Evolutionary conservation across 2,329 filamentous ascomycete species (phyloP).

Genomic region (Aspergillus hortae): DNA sequence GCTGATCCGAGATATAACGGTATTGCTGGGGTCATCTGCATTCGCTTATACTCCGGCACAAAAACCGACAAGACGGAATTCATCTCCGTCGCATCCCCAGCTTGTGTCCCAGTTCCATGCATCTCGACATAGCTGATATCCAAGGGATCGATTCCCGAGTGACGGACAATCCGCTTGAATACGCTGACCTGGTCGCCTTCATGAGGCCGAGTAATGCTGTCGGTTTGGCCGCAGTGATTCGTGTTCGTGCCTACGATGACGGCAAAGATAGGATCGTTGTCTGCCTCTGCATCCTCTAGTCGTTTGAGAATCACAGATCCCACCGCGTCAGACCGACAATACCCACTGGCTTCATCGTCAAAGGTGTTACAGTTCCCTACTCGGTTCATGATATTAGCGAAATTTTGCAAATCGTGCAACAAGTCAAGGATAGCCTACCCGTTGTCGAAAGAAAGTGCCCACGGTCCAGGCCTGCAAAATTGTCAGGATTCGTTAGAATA

Average conservation of each 20-base stretch:
- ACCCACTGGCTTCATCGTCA: conserved; percentile 75
- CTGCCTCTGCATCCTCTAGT: conserved; percentile 70
- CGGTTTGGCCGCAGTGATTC: conserved; percentile 76
- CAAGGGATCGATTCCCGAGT: conserved; percentile 69
- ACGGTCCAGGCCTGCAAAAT: conserved; percentile 70
- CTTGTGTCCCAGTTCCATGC: conserved; percentile 85
- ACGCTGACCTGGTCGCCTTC: conserved; percentile 70
- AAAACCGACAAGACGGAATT: conserved; percentile 66
- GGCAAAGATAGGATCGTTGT: conserved; percentile 68
- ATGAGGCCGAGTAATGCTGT: conserved; percentile 81
- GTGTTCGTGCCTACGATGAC: conserved; percentile 72
- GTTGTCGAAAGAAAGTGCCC: conserved; percentile 67
- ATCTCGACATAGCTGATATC: conserved; percentile 84
- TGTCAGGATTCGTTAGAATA: conserved; percentile 74
- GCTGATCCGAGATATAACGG: conserved; percentile 61
- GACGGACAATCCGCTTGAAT: conserved; percentile 66
- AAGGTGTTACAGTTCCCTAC: conserved; percentile 76
- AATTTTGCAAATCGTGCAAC: too few relatives aligned
- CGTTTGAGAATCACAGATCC: conserved; percentile 75
- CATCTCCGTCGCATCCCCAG: conserved; percentile 77
- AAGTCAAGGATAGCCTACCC: neutral
- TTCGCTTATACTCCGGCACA: conserved; percentile 47
- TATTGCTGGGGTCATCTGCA: conserved; percentile 18
- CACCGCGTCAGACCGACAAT: conserved; percentile 75
- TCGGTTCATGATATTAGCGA: too few relatives aligned